Conservation (phyloP, 2,329 filamentous ascomycete species). For the Monilinia aucupariae region DNA sequence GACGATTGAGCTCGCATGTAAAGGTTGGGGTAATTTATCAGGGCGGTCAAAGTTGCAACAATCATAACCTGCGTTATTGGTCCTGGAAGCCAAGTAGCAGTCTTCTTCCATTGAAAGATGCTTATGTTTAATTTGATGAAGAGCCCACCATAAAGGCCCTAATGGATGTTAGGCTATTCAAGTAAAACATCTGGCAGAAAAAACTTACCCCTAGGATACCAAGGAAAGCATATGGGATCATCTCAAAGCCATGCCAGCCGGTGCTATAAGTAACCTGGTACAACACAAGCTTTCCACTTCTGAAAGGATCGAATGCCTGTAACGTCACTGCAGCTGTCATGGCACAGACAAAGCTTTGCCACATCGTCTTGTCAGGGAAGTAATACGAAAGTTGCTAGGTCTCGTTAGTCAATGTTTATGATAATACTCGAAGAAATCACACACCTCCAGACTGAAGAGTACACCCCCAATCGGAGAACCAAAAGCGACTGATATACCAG, state of each 20-base stretch:
- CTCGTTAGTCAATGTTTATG: slow-evolving; percentile 17
- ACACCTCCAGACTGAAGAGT: slow-evolving; percentile 84
- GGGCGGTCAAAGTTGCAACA: slow-evolving; percentile 74
- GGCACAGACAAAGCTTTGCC: slow-evolving; percentile 98
- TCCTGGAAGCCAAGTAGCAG: slow-evolving; percentile 56
- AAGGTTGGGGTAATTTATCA: slow-evolving; percentile 92
- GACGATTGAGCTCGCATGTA: slow-evolving; percentile 93
- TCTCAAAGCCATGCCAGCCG: slow-evolving; percentile 91
- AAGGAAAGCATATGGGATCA: slow-evolving; percentile 79
- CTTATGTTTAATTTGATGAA: slow-evolving; percentile 95
- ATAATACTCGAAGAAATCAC: slow-evolving; percentile 12
- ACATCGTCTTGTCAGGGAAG: slow-evolving; percentile 99
- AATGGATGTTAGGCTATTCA: slow-evolving; percentile 20
- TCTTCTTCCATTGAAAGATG: slow-evolving; percentile 74
- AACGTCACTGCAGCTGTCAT: slow-evolving; percentile 97
- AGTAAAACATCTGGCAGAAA: not conserved
- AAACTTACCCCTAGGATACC: slow-evolving; percentile 67
- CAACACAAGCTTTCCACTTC: slow-evolving; percentile 89
- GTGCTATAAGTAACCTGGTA: slow-evolving; percentile 93
- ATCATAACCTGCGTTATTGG: slow-evolving; percentile 74
- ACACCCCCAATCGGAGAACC: slow-evolving; percentile 79
- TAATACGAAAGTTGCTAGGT: slow-evolving; percentile 86
- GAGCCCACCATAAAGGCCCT: slow-evolving; percentile 87
- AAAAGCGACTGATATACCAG: slow-evolving; percentile 55
- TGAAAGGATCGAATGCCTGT: slow-evolving; percentile 88